Evolutionary conservation across 148 eudicot genomes (phyloP), one percentile per base, ranked within the genome.

Genomic region (Chenopodium quinoa): DNA sequence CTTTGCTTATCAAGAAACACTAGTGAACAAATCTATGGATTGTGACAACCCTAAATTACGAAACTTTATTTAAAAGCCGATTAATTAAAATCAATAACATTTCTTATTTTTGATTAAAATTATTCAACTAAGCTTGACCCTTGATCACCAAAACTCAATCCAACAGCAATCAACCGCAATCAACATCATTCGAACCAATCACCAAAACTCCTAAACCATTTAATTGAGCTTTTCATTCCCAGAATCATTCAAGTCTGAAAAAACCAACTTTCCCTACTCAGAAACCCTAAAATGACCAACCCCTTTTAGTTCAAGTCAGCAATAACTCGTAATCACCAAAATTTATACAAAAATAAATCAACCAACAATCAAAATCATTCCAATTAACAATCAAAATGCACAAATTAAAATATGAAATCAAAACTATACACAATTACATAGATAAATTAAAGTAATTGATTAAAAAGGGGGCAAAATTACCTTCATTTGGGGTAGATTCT

Each of bases 401-500:
- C 9, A 19, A 34, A 9, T 14, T 40, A 2, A 23, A 14, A 46
- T 16, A 78, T 7, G 13, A 23, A 9, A 58, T 20, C 4, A 9
- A 73, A 23, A 19, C 7, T 10, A 73, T 13, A 8, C 17, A 56
- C 62, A 54, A 27, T 47, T 47, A 56, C 1, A 22, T 16, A 11
- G 29, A 9, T 13, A 4, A n/a, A 23, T 9, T 8, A 52, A 1
- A 19, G 2, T 12, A 16, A 47, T 29, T 4, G 6, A 40, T 72
- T 10, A 0, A 9, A 75, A 72, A n/a, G 1, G 62, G 20, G 22
- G 4, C 22, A 0, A 54, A 9, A 25, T 63, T 88, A 91, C 95
- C 94, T 84, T 78, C 48, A 31, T 89, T 82, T 56, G 77, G 67
- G 65, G 83, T 76, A 16, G 86, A 75, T 40, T 85, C 81, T 40